Evolutionary conservation across 2,329 filamentous ascomycete species (phyloP).

Genomic region (Colletotrichum sp.): DNA sequence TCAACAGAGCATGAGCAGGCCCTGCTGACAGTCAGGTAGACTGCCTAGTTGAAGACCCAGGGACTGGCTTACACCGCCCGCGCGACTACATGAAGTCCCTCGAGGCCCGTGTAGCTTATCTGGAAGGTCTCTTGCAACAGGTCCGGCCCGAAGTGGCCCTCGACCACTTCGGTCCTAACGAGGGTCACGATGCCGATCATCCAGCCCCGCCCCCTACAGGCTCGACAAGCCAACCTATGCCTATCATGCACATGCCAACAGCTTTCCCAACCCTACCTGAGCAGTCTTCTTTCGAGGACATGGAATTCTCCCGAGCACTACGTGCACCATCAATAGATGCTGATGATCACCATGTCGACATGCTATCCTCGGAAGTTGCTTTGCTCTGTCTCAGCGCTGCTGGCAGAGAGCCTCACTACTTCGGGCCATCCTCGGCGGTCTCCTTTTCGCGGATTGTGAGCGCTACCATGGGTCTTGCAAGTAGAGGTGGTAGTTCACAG

Average conservation of each 20-base stretch:
- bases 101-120: conserved; percentile 30
- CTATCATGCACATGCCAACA: neutral
- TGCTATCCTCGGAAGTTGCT: conserved; percentile 33
- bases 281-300: neutral
- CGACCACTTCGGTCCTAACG: conserved; percentile 20
- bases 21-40: conserved; percentile 4
- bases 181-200: neutral
- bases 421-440: conserved; percentile 39
- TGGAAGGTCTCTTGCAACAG: conserved; percentile 33
- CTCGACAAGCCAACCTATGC: neutral
- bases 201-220: neutral
- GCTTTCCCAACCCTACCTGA: neutral
- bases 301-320: neutral
- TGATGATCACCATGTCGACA: conserved; percentile 18
- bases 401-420: conserved; percentile 39
- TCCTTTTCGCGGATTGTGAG: conserved; percentile 34
- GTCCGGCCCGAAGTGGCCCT: conserved; percentile 28
- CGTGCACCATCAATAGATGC: neutral
- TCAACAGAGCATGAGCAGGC: neutral
- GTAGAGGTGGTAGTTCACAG: conserved; percentile 7
- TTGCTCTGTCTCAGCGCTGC: conserved; percentile 35
- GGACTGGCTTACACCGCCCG: conserved; percentile 35
- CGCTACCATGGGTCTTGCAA: conserved; percentile 24
- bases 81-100: conserved; percentile 36
- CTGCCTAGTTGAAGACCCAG: conserved; percentile 39